phyloP scores from a whole-genome alignment of 495 filamentous ascomycete species.

The Massariosphaeria phaeospora region DNA sequence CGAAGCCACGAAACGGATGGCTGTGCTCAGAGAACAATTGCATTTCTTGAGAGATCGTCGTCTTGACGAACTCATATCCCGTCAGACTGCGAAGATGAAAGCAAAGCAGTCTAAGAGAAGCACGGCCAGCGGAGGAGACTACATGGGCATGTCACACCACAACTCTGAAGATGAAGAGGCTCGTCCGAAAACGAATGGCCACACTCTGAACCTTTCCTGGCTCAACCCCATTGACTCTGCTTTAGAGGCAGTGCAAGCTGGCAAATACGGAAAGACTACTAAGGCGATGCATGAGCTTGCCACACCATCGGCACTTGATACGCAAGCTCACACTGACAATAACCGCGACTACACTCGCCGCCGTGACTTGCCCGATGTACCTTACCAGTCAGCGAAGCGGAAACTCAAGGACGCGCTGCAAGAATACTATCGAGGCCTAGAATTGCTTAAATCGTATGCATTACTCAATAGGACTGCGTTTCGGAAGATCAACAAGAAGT shows the following conservation, averaged over 20 bases:
- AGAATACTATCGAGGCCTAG: constrained; percentile 87
- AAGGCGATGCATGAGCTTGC: constrained; percentile 51
- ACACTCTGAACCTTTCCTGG: constrained; percentile 20
- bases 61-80: constrained; percentile 58
- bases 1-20: constrained; percentile 67
- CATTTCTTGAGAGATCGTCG: constrained; percentile 82
- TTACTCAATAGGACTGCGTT: constrained; percentile 87
- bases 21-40: constrained; percentile 67
- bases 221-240: constrained; percentile 35
- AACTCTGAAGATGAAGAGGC: constrained; percentile 23
- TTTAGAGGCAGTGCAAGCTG: constrained; percentile 37
- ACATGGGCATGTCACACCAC: constrained; percentile 14
- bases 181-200: background rate
- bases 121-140: background rate
- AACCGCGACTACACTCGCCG: constrained; percentile 38
- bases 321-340: constrained; percentile 26
- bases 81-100: constrained; percentile 38
- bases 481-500: constrained; percentile 98
- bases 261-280: constrained; percentile 54
- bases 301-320: constrained; percentile 42
- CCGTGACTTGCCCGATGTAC: constrained; percentile 48
- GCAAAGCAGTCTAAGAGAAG: constrained; percentile 25
- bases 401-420: constrained; percentile 86
- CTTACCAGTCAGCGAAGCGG: constrained; percentile 78
- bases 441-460: constrained; percentile 85